phyloP scores from a whole-genome alignment of 768 basidiomycete genomes.

The Mycena galopus region DNA sequence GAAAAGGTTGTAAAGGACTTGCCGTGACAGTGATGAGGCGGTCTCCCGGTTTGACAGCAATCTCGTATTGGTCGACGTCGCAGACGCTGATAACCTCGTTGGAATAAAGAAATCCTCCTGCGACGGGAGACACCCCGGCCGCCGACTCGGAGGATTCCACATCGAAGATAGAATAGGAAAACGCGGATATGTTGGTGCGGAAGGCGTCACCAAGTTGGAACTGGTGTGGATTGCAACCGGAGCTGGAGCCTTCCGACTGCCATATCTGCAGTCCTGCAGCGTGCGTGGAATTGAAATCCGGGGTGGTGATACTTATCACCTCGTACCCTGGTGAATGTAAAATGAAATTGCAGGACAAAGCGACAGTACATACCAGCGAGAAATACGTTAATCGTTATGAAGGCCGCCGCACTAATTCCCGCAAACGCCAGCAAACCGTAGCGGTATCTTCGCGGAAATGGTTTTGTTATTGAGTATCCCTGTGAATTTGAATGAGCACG shows the following conservation, averaged over 20 bases:
- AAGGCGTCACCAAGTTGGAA: not conserved
- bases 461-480: not conserved
- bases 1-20: not conserved
- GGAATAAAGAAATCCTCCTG: not conserved
- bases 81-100: not conserved
- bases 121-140: not conserved
- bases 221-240: not conserved
- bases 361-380: not conserved
- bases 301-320: not conserved
- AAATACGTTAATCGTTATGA: not conserved
- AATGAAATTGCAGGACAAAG: too few species aligned
- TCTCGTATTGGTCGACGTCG: slow-evolving; percentile 5
- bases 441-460: not conserved
- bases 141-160: not conserved
- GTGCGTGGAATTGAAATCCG: not conserved
- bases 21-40: not conserved
- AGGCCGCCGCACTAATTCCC: not conserved
- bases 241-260: not conserved
- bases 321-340: not conserved
- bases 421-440: not conserved
- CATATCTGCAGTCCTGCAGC: not conserved
- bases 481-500: too few species aligned
- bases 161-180: slow-evolving; percentile 2
- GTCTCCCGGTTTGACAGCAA: not conserved
- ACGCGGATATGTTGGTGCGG: not conserved